A percentile compares a stretch with the other conserved stretches of the same genome.
Evolutionary conservation across 148 eudicot genomes (phyloP).

Genomic region (Cornus suecica): DNA sequence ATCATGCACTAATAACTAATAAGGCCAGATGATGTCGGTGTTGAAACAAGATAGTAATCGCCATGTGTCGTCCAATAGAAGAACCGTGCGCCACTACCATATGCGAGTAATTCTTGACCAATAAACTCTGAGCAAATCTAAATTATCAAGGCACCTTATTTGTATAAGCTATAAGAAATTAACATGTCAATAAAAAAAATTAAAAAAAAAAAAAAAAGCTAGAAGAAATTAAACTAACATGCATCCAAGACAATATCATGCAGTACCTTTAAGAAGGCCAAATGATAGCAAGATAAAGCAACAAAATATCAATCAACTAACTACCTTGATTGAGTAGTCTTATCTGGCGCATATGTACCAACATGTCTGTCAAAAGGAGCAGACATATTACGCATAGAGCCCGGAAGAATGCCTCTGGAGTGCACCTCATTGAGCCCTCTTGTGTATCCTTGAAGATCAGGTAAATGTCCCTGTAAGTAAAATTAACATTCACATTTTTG

Average conservation of each 20-base stretch:
- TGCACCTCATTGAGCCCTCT: slow-evolving; percentile 35
- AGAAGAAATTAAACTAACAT: neutral
- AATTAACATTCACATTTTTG: slow-evolving; percentile 14
- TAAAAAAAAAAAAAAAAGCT: no score
- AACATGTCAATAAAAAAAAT: no score
- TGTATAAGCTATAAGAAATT: neutral
- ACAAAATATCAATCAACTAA: slow-evolving; percentile 4
- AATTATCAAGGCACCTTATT: no score
- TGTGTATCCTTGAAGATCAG: slow-evolving; percentile 39
- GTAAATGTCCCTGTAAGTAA: slow-evolving; percentile 40
- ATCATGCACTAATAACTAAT: no score
- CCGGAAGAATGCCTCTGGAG: slow-evolving; percentile 36
- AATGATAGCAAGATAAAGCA: neutral
- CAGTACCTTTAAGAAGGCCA: neutral
- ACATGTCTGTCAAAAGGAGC: slow-evolving; percentile 32
- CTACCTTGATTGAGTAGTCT: slow-evolving; percentile 52
- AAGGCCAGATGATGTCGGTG: no score
- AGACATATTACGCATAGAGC: slow-evolving; percentile 33
- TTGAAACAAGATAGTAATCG: no score
- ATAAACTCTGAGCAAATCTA: neutral
- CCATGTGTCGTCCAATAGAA: no score
- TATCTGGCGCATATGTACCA: slow-evolving; percentile 37
- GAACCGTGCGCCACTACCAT: no score
- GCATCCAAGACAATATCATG: neutral
- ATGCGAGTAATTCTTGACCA: no score